Evolutionary conservation across 2,329 filamentous ascomycete genomes (phyloP), one percentile per base, ranked within the genome.

Genomic region (Apiospora rasikravindrae): DNA sequence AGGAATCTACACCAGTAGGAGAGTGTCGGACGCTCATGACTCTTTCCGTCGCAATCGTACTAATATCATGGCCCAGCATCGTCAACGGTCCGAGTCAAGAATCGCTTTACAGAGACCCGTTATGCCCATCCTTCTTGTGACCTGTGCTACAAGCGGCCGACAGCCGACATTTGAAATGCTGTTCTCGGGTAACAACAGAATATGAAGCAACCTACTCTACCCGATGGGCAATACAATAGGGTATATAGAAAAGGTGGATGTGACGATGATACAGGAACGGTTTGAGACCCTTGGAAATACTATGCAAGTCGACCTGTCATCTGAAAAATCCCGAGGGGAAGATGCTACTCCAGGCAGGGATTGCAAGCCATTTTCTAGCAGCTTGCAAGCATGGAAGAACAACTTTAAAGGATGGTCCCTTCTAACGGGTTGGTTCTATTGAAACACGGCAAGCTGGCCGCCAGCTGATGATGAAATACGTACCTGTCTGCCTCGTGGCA

Each of bases 251-350:
- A 24, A 69, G 61, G 71, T 14, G 22, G 33, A 14, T 22, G 33
- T 45, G 61, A 49, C 33, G 67, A 74, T 74, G 69, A 73, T 69
- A 72, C 72, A 73, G 71, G 72, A 71, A 74, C 73, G 7, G 73
- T 74, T 73, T 64, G 33, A n/a, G 33, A 40, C 57, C 57, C 33
- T 40, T 2, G 22, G 19, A 3, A n/a, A 40, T 64, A 22, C 33
- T 64, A 64, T 37, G 33, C 19, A 64, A 40, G 33, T 40, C 22
- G 33, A 64, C 57, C 57, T 64, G 33, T 24, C 33, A 64, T 64
- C 33, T 14, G 22, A 64, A 64, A 64, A 64, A 40, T 19, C 33
- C 33, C 57, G 3, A 40, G 33, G 33, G 33, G 11, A n/a, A 2
- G 19, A 64, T 37, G 11, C 33, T 40, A 64, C 33, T 64, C 19